Base-by-base conservation (phyloP, 1,139 yeast genomes). In the Yamadazyma membranifaciens region DNA sequence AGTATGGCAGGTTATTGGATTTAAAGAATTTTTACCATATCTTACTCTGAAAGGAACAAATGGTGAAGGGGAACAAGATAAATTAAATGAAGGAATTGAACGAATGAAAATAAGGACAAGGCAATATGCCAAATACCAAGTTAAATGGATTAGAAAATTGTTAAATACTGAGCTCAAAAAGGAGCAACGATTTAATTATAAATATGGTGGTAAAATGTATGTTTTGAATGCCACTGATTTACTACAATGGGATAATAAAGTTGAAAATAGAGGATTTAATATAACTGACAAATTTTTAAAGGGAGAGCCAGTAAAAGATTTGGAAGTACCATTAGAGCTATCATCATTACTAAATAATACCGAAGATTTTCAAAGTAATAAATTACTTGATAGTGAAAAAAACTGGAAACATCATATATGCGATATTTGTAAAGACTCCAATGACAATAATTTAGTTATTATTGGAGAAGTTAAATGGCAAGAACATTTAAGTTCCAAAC, bases 1-100 rank as follows among this genome's bases (percentile, higher is more conserved):
- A 1, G 76, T 92, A 0, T 91, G 89, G 88, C 98, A 92, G 62
- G 96, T 88, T 1, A 89, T 92, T 53, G 99, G 99, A 1, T 92
- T 88, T 60, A 87, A 88, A 55, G 98, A 92, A 59, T 91, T 92
- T 56, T 59, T 89, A 31, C 95, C 96, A 0, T 91, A 89, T 84
- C 60, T 92, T 4, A 28, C 36, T 16, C 6, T 2, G 3, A 20
- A 16, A 9, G 44, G 48, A 57, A 56, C 6, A 40, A 47, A 27
- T n/a, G 22, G 6, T n/a, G 15, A 24, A 12, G 22, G 20, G 6
- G 43, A 24, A 4, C 31, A 31, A 14, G n/a, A 10, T 11, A 34
- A 34, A 30, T 30, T 24, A 14, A 13, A 28, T 6, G 50, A 46
- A 24, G 34, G 34, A 27, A 66, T 85, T 2, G 85, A 80, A 12